Base-by-base conservation (phyloP, 345 rosid genomes). In the Chamaenerion angustifolium region DNA sequence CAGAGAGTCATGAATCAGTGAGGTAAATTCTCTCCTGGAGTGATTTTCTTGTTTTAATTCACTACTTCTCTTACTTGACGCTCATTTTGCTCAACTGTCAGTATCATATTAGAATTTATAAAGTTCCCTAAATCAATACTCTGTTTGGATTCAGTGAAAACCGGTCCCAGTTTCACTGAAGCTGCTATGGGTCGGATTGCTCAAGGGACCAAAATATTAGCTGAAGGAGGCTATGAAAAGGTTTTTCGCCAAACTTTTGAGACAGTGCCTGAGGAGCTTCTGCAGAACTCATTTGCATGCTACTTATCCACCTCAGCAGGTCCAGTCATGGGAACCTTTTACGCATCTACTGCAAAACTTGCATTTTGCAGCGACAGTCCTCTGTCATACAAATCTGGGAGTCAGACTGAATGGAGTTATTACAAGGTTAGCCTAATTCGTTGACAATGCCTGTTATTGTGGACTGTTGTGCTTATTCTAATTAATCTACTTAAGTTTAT, bases 141-240 rank as follows among this genome's bases (percentile, higher is more conserved):
- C 42, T 3, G 3, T 12, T n/a, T 51, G 19, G 50, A 10, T 17
- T 25, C 46, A 71, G 76, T 75, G 65, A 75, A 65, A 52, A 75
- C 70, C n/a, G 68, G 71, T 23, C 74, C 76, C 14, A 71, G 80
- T 62, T 57, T 75, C 43, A 53, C 71, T 27, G 80, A 75, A 48
- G 76, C 73, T 52, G 76, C 80, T 14, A 40, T 75, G 55, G 76
- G 76, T 55, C 71, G 72, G 61, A 60, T 75, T 50, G 74, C 80
- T 10, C 76, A 65, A 43, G 76, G 74, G 54, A 65, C 74, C 45
- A 71, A 71, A 56, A 68, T 68, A 15, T 50, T 71, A 31, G 76
- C 74, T 2, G 74, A 63, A 56, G 80, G 74, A 53, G 80, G 80
- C 8, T 60, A 60, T 44, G 80, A 71, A 51, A 75, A 75, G 48